Evolutionary conservation across 495 filamentous ascomycete genomes (phyloP).

Genomic region (Xylaria flabelliformis): DNA sequence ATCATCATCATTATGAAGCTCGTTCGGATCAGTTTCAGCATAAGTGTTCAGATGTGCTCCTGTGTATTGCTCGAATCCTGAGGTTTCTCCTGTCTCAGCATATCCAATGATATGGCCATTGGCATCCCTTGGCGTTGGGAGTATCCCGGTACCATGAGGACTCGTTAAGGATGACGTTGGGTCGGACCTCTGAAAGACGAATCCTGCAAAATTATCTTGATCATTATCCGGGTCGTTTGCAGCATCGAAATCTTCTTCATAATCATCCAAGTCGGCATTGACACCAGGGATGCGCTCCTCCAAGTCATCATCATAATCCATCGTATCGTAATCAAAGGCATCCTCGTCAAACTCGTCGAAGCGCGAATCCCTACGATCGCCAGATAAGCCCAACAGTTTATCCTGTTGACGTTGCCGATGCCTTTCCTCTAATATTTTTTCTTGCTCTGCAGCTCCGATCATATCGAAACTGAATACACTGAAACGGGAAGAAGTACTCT

Average conservation of each 20-base stretch:
- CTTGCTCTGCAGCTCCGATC: slow-evolving; percentile 79
- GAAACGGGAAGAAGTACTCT: slow-evolving; percentile 86
- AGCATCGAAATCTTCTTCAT: slow-evolving; percentile 49
- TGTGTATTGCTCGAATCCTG: slow-evolving; percentile 30
- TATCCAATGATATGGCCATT: slow-evolving; percentile 57
- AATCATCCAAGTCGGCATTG: slow-evolving; percentile 65
- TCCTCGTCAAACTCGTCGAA: slow-evolving; percentile 72
- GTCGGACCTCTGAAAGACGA: slow-evolving; percentile 59
- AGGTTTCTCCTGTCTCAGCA: slow-evolving; percentile 53
- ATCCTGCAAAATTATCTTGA: slow-evolving; percentile 61
- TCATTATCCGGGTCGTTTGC: slow-evolving; percentile 52
- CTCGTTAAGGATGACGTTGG: slow-evolving; percentile 54
- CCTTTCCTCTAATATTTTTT: slow-evolving; percentile 84
- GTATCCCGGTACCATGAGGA: slow-evolving; percentile 52
- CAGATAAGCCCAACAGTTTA: slow-evolving; percentile 48
- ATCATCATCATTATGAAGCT: slow-evolving; percentile 29
- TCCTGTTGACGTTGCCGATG: slow-evolving; percentile 74
- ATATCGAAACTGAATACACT: slow-evolving; percentile 97
- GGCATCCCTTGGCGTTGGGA: slow-evolving; percentile 60
- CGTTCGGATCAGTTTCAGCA: slow-evolving; percentile 18
- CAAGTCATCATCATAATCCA: slow-evolving; percentile 73
- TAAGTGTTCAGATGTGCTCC: not conserved
- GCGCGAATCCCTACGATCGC: slow-evolving; percentile 44
- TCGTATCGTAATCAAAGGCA: slow-evolving; percentile 69
- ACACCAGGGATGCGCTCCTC: slow-evolving; percentile 81